phyloP scores from a whole-genome alignment of 257 asterid species.

The Jaltomata sinuosa region DNA sequence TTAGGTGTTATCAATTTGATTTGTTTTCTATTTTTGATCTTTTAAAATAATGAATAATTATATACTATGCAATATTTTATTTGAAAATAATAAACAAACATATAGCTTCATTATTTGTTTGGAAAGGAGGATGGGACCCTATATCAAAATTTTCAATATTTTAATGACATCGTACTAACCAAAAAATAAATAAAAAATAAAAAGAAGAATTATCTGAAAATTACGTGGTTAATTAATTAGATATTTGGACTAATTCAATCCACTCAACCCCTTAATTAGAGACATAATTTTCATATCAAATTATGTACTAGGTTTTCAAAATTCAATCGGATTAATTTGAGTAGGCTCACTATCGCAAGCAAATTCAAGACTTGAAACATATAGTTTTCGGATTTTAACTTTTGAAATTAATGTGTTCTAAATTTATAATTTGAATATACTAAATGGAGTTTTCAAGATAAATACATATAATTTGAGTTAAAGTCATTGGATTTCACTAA shows the following conservation, averaged over 20 bases:
- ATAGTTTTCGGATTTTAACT: not conserved
- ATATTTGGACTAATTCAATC: not conserved
- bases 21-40: too few species aligned
- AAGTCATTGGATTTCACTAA: accelerated
- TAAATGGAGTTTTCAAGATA: not conserved
- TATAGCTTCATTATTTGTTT: too few species aligned
- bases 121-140: too few species aligned
- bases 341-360: not conserved
- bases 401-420: not conserved
- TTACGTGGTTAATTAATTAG: not conserved
- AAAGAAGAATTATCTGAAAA: not conserved
- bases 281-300: not conserved
- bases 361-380: not conserved
- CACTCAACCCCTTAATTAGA: not conserved
- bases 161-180: too few species aligned
- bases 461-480: not conserved
- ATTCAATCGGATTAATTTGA: not conserved
- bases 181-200: too few species aligned
- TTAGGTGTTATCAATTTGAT: too few species aligned
- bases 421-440: not conserved
- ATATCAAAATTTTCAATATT: too few species aligned
- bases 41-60: too few species aligned
- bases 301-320: not conserved
- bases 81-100: too few species aligned
- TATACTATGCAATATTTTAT: too few species aligned